Conservation (phyloP, 192 early-diverging fungal species). For the Phycomyces blakesleeanus region DNA sequence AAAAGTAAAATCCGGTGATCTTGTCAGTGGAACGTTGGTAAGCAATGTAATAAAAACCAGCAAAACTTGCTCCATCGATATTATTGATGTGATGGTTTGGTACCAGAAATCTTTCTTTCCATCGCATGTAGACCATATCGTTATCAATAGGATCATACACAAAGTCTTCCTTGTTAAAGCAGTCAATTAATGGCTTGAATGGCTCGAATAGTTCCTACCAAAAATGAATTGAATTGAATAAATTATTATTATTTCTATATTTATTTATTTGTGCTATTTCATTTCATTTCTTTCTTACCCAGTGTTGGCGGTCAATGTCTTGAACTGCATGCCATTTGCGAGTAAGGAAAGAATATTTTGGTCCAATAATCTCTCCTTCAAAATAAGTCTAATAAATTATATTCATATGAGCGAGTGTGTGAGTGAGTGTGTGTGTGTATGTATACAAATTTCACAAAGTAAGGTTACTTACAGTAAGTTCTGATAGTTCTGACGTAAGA, state of each 20-base stretch:
- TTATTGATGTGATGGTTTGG: slow-evolving; percentile 76
- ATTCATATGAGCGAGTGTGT: background rate
- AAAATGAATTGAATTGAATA: background rate
- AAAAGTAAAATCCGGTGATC: slow-evolving; percentile 63
- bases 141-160: slow-evolving; percentile 43
- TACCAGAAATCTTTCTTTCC: slow-evolving; percentile 91
- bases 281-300: slow-evolving; percentile 46
- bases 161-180: slow-evolving; percentile 39
- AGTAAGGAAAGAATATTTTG: slow-evolving; percentile 74
- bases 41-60: slow-evolving; percentile 85
- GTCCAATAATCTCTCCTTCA: slow-evolving; percentile 82
- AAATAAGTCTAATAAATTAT: slow-evolving; percentile 60
- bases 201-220: slow-evolving; percentile 12
- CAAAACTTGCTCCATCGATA: slow-evolving; percentile 84
- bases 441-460: background rate
- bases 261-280: background rate
- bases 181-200: slow-evolving; percentile 14
- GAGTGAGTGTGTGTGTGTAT: background rate
- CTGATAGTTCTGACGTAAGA: slow-evolving; percentile 72
- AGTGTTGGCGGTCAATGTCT: slow-evolving; percentile 66
- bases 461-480: slow-evolving; percentile 45
- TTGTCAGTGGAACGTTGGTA: slow-evolving; percentile 59
- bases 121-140: slow-evolving; percentile 82
- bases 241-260: background rate
- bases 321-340: slow-evolving; percentile 81